Evolutionary conservation across 306 rosid genomes (phyloP), one percentile per base, ranked within the genome.

Genomic region (Oxytropis ochrocephala): DNA sequence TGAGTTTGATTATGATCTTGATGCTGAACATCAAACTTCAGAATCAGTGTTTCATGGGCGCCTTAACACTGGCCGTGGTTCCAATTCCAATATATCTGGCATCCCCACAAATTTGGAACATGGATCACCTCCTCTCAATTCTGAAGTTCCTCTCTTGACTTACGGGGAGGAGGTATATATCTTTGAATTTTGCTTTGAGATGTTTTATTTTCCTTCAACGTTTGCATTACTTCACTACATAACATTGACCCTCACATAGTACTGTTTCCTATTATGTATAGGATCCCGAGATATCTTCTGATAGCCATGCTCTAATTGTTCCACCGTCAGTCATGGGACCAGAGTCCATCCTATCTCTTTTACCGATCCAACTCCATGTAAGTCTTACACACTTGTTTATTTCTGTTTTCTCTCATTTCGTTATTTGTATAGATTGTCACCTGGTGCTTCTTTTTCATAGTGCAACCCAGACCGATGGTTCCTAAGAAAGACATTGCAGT

Each of bases 121-220:
- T 16, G 81, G 81, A 46, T 61, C 84, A 9, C 42, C 87, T 64
- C 70, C 76, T 63, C 64, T 78, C 55, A 80, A 76, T 76, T 73
- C 93, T 29, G 90, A 78, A 55, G 76, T 89, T 66, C 96, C 89
- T 32, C 86, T 89, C 29, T 68, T 89, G 77, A 89, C 91, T 9
- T 81, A 83, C 51, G 92, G 89, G 35, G 86, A 87, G 70, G 96
- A 87, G 96, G 96, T 87, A 85, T 87, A 85, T 67, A 48, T 19
- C 41, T 46, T 12, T 44, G 11, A 33, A 68, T 46, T 56, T 30
- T 77, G 62, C 21, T 33, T 27, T 72, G 64, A 42, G n/a, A 5
- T 56, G 38, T 46, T 58, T 19, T 12, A 3, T 70, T 68, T 52
- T 47, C 33, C n/a, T n/a, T 16, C 51, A 17, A 14, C 46, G 39